Percentiles rank a stretch among this genome's conserved stretches.
phyloP scores from a whole-genome alignment of 2,329 filamentous ascomycete genomes.

The Alternaria atra region DNA sequence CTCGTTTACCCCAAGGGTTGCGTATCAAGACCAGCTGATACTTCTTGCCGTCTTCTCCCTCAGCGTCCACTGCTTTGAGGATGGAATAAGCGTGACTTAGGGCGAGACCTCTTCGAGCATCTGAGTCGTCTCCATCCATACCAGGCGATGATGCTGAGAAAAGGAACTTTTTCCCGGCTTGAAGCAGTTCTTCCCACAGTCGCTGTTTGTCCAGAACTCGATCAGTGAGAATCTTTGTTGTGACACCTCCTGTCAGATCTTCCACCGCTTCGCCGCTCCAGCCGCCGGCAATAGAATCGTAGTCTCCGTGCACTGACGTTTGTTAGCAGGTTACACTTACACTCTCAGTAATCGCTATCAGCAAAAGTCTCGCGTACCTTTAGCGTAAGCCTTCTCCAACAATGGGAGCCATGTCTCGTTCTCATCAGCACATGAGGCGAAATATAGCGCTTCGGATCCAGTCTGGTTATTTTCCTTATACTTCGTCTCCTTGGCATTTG shows the following conservation, averaged over 20 bases:
- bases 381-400: conserved; percentile 84
- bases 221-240: conserved; percentile 70
- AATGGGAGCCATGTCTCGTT: conserved; percentile 86
- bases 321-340: not conserved
- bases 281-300: conserved; percentile 75
- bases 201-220: conserved; percentile 79
- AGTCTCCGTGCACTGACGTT: conserved; percentile 75
- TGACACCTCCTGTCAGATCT: conserved; percentile 72
- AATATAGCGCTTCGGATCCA: conserved; percentile 79
- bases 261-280: conserved; percentile 65
- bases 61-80: conserved; percentile 65
- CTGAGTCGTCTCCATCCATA: conserved; percentile 67
- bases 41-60: conserved; percentile 48
- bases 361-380: conserved; percentile 48
- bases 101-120: conserved; percentile 57
- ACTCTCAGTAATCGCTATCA: not conserved
- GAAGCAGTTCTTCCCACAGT: conserved; percentile 82
- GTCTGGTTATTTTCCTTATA: conserved; percentile 76
- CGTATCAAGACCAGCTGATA: conserved; percentile 69
- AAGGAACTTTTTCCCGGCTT: conserved; percentile 79
- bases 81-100: conserved; percentile 64
- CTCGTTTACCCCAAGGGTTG: conserved; percentile 80
- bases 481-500: conserved; percentile 62
- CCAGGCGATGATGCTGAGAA: conserved; percentile 69
- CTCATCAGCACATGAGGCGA: conserved; percentile 75